A percentile compares a stretch with the other conserved stretches of the same genome.
Evolutionary conservation across 1,284 basidiomycete species (phyloP).

Genomic region (Microbotryum lychnidis-dioicae): DNA sequence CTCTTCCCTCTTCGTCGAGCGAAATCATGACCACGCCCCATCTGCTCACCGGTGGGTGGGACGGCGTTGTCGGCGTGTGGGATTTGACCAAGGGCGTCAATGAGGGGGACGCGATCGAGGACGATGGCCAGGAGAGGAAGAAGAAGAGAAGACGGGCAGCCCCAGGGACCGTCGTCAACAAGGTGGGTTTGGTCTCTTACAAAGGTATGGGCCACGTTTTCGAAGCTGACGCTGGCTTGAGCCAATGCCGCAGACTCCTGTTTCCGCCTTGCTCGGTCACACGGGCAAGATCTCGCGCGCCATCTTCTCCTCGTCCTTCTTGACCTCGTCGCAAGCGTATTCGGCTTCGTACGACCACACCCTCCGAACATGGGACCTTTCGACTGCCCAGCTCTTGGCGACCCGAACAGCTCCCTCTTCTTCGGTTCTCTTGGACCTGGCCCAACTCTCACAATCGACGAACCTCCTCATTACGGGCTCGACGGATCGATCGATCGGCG

Average conservation of each 20-base stretch:
- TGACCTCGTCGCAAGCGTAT: slow-evolving; percentile 28
- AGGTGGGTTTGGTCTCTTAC: slow-evolving; percentile 32
- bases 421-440: slow-evolving; percentile 41
- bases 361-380: slow-evolving; percentile 46
- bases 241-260: slow-evolving; percentile 53
- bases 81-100: slow-evolving; percentile 48
- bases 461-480: slow-evolving; percentile 45
- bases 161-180: slow-evolving; percentile 39
- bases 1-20: background rate
- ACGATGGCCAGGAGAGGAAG: slow-evolving; percentile 40
- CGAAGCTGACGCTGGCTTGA: slow-evolving; percentile 28
- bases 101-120: slow-evolving; percentile 52
- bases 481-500: slow-evolving; percentile 46
- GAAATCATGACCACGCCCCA: slow-evolving; percentile 40
- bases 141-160: slow-evolving; percentile 45
- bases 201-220: slow-evolving; percentile 39
- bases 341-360: slow-evolving; percentile 46
- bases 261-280: slow-evolving; percentile 62
- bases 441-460: slow-evolving; percentile 40
- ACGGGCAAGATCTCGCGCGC: slow-evolving; percentile 61
- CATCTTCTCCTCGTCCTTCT: slow-evolving; percentile 43
- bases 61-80: slow-evolving; percentile 66
- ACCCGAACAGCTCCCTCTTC: background rate
- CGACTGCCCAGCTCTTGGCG: slow-evolving; percentile 34
- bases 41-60: slow-evolving; percentile 70